A percentile compares a stretch with the other conserved stretches of the same genome.
Conservation (phyloP, 257 asterid species). For the Mitragyna speciosa region DNA sequence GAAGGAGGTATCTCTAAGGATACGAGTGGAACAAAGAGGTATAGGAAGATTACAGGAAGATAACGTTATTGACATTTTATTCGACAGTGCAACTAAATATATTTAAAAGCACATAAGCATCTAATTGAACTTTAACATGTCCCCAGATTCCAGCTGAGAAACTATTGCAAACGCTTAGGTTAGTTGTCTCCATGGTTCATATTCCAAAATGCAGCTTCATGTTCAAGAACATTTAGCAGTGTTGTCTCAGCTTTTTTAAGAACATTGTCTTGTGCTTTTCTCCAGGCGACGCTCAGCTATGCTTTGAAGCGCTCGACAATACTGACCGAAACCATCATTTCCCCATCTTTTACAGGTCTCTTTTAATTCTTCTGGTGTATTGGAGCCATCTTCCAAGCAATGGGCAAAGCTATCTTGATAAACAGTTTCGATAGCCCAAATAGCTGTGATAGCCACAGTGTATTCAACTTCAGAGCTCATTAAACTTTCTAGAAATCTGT, state of each 20-base stretch:
- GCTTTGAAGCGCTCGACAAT: conserved; percentile 49
- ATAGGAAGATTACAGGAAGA: too few species aligned
- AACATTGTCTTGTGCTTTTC: conserved; percentile 49
- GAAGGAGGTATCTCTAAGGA: background rate
- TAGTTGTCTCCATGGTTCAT: conserved; percentile 55
- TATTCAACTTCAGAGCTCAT: conserved; percentile 61
- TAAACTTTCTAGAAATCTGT: conserved; percentile 65
- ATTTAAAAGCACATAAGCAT: background rate
- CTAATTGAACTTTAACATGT: background rate
- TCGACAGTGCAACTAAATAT: background rate
- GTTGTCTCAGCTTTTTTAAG: conserved; percentile 55
- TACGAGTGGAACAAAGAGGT: background rate
- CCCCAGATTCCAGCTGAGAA: background rate
- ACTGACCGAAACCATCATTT: conserved; percentile 50
- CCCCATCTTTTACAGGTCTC: conserved; percentile 81
- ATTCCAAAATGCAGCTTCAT: conserved; percentile 85
- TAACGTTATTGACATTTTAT: background rate
- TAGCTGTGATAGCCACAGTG: conserved; percentile 58
- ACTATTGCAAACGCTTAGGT: conserved; percentile 1
- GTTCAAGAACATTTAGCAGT: conserved; percentile 53
- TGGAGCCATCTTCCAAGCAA: conserved; percentile 60
- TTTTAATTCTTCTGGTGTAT: conserved; percentile 62
- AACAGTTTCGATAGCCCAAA: conserved; percentile 81
- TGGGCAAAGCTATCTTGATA: conserved; percentile 88
- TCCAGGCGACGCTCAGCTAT: conserved; percentile 51